These are phyloP conservation scores for Magnolia kwangsiensis DNA, from an alignment of 164 flowering plant species.

Conservation along the genomic window DNA sequence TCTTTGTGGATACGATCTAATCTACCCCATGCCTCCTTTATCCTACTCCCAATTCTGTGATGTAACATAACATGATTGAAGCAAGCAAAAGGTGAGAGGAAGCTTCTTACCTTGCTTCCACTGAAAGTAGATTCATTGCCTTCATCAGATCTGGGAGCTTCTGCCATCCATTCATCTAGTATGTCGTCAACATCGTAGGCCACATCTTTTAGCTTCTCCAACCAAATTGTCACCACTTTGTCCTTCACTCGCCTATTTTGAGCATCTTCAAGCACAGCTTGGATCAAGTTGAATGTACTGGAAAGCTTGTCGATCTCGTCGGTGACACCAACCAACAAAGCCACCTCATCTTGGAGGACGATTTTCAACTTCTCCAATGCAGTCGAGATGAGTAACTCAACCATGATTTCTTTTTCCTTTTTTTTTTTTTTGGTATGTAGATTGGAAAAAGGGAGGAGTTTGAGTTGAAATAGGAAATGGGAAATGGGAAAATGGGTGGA, in stretches of 20 bases:
- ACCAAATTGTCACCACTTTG: neutral
- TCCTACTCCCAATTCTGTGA: neutral
- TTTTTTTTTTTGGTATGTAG: too few species aligned
- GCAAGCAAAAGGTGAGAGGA: neutral
- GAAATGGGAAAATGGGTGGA: neutral
- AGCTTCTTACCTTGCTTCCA: neutral
- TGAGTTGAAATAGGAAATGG: neutral
- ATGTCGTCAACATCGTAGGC: conserved; percentile 5
- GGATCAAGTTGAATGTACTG: neutral
- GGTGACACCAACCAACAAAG: neutral
- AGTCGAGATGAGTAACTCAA: neutral
- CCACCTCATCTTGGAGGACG: neutral
- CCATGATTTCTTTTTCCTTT: neutral
- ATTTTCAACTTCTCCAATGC: neutral
- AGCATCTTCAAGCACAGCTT: neutral
- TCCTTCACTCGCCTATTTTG: neutral
- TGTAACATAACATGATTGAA: neutral
- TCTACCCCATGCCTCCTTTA: neutral
- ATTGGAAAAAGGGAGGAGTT: too few species aligned
- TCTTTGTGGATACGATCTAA: neutral
- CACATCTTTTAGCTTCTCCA: neutral
- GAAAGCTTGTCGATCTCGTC: neutral
- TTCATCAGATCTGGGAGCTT: neutral
- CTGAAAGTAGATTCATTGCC: neutral
- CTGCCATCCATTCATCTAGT: conserved; percentile 1